Conservation (phyloP, 345 rosid species). For the Carallia pectinifolia region DNA sequence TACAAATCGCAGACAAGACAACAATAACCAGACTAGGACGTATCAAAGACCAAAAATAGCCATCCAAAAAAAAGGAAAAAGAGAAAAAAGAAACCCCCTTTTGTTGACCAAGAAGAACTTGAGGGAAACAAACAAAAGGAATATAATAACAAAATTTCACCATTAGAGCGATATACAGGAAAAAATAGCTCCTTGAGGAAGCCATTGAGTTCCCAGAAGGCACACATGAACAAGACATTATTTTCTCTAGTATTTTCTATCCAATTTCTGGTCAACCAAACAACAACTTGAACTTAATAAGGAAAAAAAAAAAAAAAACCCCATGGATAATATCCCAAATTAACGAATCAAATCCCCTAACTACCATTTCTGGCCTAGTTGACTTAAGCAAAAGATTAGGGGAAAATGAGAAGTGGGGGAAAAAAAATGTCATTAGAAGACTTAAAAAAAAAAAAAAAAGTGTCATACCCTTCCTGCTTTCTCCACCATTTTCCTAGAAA, state of each 20-base stretch:
- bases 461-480: background rate
- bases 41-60: slow-evolving; percentile 4
- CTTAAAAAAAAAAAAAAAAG: background rate
- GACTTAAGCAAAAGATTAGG: background rate
- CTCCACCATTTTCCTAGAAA: background rate
- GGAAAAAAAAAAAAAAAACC: background rate
- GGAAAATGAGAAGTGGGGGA: background rate
- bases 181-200: too few species aligned
- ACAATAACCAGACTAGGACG: slow-evolving; percentile 19
- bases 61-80: background rate
- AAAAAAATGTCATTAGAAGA: background rate
- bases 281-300: slow-evolving; percentile 1
- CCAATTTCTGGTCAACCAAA: slow-evolving; percentile 18
- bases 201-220: background rate
- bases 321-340: background rate
- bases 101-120: too few species aligned
- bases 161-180: too few species aligned
- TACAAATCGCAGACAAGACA: slow-evolving; percentile 21
- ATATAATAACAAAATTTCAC: too few species aligned
- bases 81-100: too few species aligned
- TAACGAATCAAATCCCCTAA: background rate
- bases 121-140: too few species aligned
- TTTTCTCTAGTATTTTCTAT: background rate
- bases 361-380: background rate
- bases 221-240: background rate